Evolutionary conservation across 176 grass and related monocot species (phyloP), one percentile per base, ranked within the genome.

Genomic region (Urochloa ruziziensis): DNA sequence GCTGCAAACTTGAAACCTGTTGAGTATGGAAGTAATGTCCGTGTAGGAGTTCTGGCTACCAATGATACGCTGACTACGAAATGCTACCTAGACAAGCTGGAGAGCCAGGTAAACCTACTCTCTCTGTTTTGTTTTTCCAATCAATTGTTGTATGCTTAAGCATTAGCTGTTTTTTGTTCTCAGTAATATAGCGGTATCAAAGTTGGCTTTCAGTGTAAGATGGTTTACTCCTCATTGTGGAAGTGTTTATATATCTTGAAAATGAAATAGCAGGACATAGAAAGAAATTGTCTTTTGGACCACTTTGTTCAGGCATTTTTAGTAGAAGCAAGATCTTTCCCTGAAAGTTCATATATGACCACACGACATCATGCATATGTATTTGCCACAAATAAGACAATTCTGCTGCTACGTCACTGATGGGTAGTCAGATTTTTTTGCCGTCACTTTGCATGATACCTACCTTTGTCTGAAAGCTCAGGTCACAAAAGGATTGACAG

Each of bases 1-100:
- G 64, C 42, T 34, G 85, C 92, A 52, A 84, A 89, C 57, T 62
- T 93, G 81, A 93, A 88, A 85, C 95, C 90, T 25, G 78, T 94
- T 16, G 90, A 94, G 80, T 88, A 88, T 43, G 92, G 92, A 88
- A 92, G 86, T 80, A 91, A 92, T 77, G 88, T 91, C 46, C 37
- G 90, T 71, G 73, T 97, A 43, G 92, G 95, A 81, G 34, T 97
- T 82, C 78, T 94, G 37, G 63, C 78, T 67, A 83, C 75, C 1
- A 67, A 94, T 80, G 34, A 75, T 73, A 53, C 24, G 28, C 52
- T 80, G 47, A 25, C 70, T 5, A 79, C 42, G 3, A 77, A 37
- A 29, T 82, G 77, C 59, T 94, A 97, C 74, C 63, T 83, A 46
- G 62, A 92, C 11, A 94, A 83, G 83, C 59, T 97, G 61, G 78